Evolutionary conservation across 352 stramenopile genomes (phyloP).

Genomic region (Phytophthora tubulina): DNA sequence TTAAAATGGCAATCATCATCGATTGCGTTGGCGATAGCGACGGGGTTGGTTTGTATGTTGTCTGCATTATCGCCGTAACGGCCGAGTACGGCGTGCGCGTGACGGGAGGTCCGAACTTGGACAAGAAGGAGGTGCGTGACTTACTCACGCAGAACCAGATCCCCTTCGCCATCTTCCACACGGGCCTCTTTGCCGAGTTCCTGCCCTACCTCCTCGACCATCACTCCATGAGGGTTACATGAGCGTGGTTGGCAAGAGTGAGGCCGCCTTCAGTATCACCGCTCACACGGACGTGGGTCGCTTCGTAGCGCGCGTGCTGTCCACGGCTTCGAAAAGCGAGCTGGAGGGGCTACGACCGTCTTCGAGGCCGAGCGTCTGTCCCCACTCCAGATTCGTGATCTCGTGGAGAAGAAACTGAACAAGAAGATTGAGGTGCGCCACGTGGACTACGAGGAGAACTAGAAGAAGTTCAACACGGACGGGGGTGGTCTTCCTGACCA

Average conservation of each 20-base stretch:
- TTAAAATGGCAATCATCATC: conserved; percentile 29
- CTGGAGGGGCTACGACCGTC: conserved; percentile 18
- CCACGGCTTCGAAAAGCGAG: conserved; percentile 10
- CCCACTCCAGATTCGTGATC: conserved; percentile 20
- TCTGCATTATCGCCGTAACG: conserved; percentile 37
- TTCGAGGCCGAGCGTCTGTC: conserved; percentile 31
- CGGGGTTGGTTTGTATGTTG: no score
- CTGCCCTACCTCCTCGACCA: conserved; percentile 26
- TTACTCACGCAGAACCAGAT: conserved; percentile 32
- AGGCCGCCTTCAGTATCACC: conserved; percentile 29
- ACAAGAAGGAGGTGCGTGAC: conserved; percentile 27
- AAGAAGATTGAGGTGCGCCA: conserved; percentile 35
- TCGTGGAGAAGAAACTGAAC: conserved; percentile 36
- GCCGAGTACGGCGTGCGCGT: conserved; percentile 21
- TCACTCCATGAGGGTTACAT: conserved; percentile 28
- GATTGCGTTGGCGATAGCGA: no score
- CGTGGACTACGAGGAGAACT: conserved; percentile 33
- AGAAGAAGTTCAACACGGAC: conserved; percentile 34
- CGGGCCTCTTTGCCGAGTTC: conserved; percentile 33
- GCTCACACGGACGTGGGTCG: conserved; percentile 18
- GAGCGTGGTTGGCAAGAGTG: conserved; percentile 25
- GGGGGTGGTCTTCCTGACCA: conserved; percentile 25
- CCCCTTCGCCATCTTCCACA: conserved; percentile 34
- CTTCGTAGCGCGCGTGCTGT: conserved; percentile 33
- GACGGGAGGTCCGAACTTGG: conserved; percentile 22